Percentiles rank a stretch among this genome's conserved stretches.
These are phyloP conservation scores for Plectosphaerella sp. DNA, from an alignment of 2,329 filamentous ascomycete species.

Conservation along the genomic window DNA sequence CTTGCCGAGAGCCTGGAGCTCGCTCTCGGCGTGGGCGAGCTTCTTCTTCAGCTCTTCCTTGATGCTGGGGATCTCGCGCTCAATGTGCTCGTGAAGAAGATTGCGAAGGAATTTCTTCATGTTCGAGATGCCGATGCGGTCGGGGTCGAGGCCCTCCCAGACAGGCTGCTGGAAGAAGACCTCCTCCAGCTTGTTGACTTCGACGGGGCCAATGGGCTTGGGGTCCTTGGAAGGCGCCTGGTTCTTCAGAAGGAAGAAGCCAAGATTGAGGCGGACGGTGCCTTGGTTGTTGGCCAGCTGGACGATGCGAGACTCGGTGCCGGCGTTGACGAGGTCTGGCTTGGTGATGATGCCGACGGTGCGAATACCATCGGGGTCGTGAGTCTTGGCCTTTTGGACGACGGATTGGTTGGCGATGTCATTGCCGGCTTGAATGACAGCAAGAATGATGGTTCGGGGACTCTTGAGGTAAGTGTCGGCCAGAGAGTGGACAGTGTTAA, in stretches of 20 bases:
- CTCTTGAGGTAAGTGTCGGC: conserved; percentile 35
- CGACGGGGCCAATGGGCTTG: conserved; percentile 26
- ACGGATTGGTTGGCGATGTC: conserved; percentile 30
- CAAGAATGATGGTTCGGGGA: conserved; percentile 38
- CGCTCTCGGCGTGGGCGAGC: conserved; percentile 24
- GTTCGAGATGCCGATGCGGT: background rate
- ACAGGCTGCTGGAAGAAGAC: conserved; percentile 34
- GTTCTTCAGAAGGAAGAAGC: conserved; percentile 50
- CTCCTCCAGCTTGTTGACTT: conserved; percentile 30
- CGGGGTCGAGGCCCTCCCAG: background rate
- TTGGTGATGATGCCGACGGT: conserved; percentile 57
- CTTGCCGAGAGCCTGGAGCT: conserved; percentile 40
- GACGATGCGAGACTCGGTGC: conserved; percentile 32
- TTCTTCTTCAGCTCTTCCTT: conserved; percentile 30
- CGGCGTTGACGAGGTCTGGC: conserved; percentile 39
- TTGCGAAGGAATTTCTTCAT: background rate
- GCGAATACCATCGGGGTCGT: conserved; percentile 25
- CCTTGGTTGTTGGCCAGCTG: conserved; percentile 36
- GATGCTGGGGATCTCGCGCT: conserved; percentile 13
- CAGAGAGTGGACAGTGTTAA: conserved; percentile 26
- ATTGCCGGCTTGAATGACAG: conserved; percentile 34
- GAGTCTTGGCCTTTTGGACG: conserved; percentile 4
- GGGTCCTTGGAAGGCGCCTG: conserved; percentile 11
- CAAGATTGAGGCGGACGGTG: conserved; percentile 41
- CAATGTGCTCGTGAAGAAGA: background rate